phyloP scores from a whole-genome alignment of 805 yeast species.

The Isabelozyma pseudorhagii region DNA sequence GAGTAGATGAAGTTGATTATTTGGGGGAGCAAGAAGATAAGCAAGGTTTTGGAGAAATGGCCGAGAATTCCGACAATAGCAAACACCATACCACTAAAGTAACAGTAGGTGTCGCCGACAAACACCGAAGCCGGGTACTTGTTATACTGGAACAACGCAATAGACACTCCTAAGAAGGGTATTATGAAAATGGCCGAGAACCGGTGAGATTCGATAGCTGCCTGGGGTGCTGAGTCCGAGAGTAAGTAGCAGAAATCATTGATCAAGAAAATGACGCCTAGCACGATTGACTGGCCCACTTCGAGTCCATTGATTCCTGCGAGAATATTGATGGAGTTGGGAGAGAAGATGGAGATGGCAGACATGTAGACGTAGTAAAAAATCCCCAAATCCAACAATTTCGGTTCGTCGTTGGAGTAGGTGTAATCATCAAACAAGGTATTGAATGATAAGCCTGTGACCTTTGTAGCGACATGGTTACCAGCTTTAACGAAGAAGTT shows the following conservation, averaged over 20 bases:
- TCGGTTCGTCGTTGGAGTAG: conserved; percentile 37
- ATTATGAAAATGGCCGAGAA: conserved; percentile 75
- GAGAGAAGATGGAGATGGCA: conserved; percentile 86
- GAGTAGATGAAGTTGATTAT: conserved; percentile 87
- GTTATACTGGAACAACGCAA: conserved; percentile 73
- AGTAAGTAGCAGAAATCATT: conserved; percentile 75
- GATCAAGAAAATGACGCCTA: conserved; percentile 64
- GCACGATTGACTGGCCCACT: conserved; percentile 87
- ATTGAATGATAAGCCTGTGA: conserved; percentile 38
- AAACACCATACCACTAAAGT: conserved; percentile 97
- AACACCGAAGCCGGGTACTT: conserved; percentile 92
- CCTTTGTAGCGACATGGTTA: conserved; percentile 26
- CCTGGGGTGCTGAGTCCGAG: conserved; percentile 34
- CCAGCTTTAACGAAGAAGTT: conserved; percentile 21
- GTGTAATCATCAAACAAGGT: conserved; percentile 32
- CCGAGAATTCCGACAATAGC: conserved; percentile 96
- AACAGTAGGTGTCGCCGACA: conserved; percentile 98
- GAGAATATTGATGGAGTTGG: conserved; percentile 90
- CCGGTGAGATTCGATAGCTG: conserved; percentile 76
- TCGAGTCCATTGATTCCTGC: conserved; percentile 98
- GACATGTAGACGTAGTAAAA: conserved; percentile 89
- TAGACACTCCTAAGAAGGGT: conserved; percentile 84
- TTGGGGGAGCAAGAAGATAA: conserved; percentile 86
- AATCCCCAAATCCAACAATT: conserved; percentile 68
- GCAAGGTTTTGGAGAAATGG: conserved; percentile 90